phyloP scores from a whole-genome alignment of 805 yeast genomes.

The Metahyphopichia silvanorum region DNA sequence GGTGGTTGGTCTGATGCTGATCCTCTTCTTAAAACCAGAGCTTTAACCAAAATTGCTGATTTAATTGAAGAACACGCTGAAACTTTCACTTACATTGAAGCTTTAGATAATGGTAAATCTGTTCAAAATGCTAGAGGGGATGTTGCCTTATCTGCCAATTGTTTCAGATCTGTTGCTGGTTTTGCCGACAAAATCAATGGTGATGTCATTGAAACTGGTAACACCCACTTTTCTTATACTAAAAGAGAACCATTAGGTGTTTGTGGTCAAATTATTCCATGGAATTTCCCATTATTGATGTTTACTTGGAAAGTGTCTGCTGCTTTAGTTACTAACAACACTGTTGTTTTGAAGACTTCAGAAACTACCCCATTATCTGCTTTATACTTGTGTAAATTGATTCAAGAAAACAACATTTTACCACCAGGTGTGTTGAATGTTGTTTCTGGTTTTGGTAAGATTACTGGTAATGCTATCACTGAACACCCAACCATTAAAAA shows the following conservation, averaged over 20 bases:
- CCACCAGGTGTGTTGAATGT: conserved; percentile 91
- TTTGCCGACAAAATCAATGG: conserved; percentile 88
- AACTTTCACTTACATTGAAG: conserved; percentile 73
- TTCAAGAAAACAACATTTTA: conserved; percentile 72
- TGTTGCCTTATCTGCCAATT: conserved; percentile 63
- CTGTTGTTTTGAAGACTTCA: conserved; percentile 84
- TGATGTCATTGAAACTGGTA: conserved; percentile 69
- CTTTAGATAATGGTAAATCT: conserved; percentile 89
- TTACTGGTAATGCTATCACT: conserved; percentile 78
- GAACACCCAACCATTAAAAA: conserved; percentile 80
- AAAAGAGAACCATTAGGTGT: conserved; percentile 92
- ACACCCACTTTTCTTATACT: conserved; percentile 70
- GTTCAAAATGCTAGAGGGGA: conserved; percentile 68
- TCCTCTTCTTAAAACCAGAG: conserved; percentile 64
- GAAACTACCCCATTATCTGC: conserved; percentile 92
- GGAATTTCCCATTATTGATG: conserved; percentile 96
- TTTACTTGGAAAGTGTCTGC: conserved; percentile 95
- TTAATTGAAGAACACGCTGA: conserved; percentile 71
- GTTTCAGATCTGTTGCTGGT: conserved; percentile 84
- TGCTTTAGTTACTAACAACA: conserved; percentile 87
- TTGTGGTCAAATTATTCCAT: conserved; percentile 93
- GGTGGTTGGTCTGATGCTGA: conserved; percentile 64
- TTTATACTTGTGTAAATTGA: conserved; percentile 64
- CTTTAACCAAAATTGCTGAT: conserved; percentile 71
- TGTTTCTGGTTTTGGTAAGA: conserved; percentile 82